Conservation (phyloP, 495 filamentous ascomycete species). For the Aspergillus wentii region DNA sequence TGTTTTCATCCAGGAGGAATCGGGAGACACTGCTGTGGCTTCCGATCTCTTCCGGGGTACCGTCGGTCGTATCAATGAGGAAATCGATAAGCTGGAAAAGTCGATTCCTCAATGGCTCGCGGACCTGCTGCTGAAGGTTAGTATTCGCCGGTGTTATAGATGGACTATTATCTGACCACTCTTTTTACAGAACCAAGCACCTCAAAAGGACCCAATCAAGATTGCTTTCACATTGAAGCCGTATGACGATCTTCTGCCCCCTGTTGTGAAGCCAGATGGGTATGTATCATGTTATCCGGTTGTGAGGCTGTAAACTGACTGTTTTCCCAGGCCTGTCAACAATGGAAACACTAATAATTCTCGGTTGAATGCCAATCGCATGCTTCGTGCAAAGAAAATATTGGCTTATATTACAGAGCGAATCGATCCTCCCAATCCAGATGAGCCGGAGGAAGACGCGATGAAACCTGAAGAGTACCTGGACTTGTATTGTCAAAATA, state of each 20-base stretch:
- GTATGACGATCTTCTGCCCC: constrained; percentile 70
- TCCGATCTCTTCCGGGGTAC: constrained; percentile 89
- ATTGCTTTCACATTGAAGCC: constrained; percentile 88
- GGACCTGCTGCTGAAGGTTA: constrained; percentile 76
- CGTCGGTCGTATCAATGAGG: constrained; percentile 67
- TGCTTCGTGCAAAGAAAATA: constrained; percentile 96
- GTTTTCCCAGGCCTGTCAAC: constrained; percentile 15
- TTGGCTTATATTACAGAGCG: constrained; percentile 85
- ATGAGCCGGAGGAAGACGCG: constrained; percentile 50
- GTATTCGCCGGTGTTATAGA: constrained; percentile 11
- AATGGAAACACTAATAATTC: constrained; percentile 56
- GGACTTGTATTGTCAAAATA: constrained; percentile 88
- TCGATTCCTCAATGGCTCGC: constrained; percentile 86
- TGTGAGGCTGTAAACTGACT: constrained; percentile 7
- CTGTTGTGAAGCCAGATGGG: constrained; percentile 58
- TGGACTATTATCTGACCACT: too few relatives aligned
- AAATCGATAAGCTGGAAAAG: constrained; percentile 79
- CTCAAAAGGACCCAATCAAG: constrained; percentile 88
- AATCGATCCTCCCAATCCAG: constrained; percentile 60
- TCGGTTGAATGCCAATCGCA: constrained; percentile 90
- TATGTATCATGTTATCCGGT: constrained; percentile 16
- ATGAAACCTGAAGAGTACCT: constrained; percentile 87
- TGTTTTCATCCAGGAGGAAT: constrained; percentile 93
- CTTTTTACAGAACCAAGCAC: constrained; percentile 62
- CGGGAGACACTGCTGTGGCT: constrained; percentile 78